Evolutionary conservation across 139 green algal species (phyloP), one percentile per base, ranked within the genome.

Genomic region (Chlorella sp.): DNA sequence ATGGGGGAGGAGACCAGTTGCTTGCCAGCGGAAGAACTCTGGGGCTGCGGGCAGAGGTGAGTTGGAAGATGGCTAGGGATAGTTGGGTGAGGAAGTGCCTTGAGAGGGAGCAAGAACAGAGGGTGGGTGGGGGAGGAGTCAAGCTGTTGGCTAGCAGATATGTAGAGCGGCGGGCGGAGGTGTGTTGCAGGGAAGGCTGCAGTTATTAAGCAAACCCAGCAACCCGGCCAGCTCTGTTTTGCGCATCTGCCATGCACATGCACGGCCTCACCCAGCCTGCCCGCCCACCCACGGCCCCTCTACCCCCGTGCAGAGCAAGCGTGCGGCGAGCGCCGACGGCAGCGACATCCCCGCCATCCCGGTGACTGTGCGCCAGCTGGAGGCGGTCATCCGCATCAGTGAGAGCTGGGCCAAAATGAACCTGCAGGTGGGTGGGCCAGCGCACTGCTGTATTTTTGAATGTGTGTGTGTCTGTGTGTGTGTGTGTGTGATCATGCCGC

Each of bases 291-390:
- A 14, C 37, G 57, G 5, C 80, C 9, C 32, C 64, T 14, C 21
- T 26, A n/a, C n/a, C n/a, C n/a, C 15, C 21, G 37, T 40, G 80
- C 94, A 96, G 95, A 94, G 88, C 64, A 90, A 92, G 85, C 84
- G 91, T 1, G 91, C 91, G 53, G 91, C 91, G 15, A 75, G 81
- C 48, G 86, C 86, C 11, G 92, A 92, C 21, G 93, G 93, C 81
- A 91, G 81, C 48, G 94, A 97, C 79, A 89, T 92, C 36, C 91
- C 95, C 60, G 94, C 97, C 26, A 96, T 99, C 64, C 98, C 98
- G 12, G 97, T 99, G 87, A 99, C 97, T 2, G 97, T 99, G 71
- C 93, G 98, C 26, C 98, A 99, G 96, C 95, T 99, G 86, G 98
- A 99, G 95, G 98, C 98, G 11, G 94, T 99, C 40, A 94, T 99